Evolutionary conservation across 106 monocot species (phyloP).

Genomic region (Acanthochlamys bracteata): DNA sequence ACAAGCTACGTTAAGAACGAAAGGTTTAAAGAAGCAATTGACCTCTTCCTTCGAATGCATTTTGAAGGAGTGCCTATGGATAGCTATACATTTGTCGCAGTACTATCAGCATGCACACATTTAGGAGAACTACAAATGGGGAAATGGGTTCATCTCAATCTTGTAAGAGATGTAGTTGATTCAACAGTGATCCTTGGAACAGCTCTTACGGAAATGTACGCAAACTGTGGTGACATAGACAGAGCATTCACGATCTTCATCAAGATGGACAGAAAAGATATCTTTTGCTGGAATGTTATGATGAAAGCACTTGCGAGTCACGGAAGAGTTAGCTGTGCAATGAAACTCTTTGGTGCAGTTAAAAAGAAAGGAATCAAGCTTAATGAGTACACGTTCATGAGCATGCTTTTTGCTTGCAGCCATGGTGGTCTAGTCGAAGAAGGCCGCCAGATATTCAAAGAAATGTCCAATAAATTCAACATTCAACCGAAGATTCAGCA

Average conservation of each 20-base stretch:
- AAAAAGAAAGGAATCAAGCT: constrained; percentile 8
- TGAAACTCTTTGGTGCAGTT: constrained; percentile 25
- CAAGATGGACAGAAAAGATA: constrained; percentile 26
- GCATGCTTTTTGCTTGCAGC: constrained; percentile 36
- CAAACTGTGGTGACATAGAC: constrained; percentile 33
- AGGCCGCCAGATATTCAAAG: constrained; percentile 17
- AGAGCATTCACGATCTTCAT: constrained; percentile 24
- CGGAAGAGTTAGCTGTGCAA: constrained; percentile 12
- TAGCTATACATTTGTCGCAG: constrained; percentile 27
- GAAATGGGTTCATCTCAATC: constrained; percentile 26
- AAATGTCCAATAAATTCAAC: constrained; percentile 16
- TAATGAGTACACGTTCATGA: constrained; percentile 32
- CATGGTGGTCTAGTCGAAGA: constrained; percentile 34
- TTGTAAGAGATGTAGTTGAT: constrained; percentile 9
- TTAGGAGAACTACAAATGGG: constrained; percentile 23
- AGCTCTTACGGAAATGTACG: constrained; percentile 38
- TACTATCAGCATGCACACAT: constrained; percentile 29
- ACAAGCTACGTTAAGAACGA: constrained; percentile 16
- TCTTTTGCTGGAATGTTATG: constrained; percentile 43
- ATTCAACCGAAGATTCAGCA: constrained; percentile 30
- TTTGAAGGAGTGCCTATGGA: constrained; percentile 12
- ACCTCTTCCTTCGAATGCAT: constrained; percentile 27
- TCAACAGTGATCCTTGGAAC: constrained; percentile 17
- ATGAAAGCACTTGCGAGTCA: constrained; percentile 29
- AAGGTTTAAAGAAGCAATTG: constrained; percentile 14